Evolutionary conservation across 441 rosid genomes (phyloP), one percentile per base, ranked within the genome.

Genomic region (Theobroma grandiflorum): DNA sequence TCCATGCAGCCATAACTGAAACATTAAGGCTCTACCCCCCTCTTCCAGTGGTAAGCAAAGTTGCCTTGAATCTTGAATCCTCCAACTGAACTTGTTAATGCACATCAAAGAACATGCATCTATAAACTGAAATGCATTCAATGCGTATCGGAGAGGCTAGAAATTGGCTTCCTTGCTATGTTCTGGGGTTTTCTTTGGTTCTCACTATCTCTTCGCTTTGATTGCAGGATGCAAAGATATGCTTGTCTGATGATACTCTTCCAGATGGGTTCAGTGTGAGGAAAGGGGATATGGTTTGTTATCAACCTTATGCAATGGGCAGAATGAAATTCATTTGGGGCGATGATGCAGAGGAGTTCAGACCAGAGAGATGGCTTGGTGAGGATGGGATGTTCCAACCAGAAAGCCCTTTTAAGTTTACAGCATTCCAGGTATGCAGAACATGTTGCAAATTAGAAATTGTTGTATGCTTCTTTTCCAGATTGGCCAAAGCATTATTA

Each of bases 321-420:
- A 72, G 94, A 70, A 92, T 92, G 94, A 89, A 89, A 81, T 89
- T 88, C 86, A 80, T 90, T 61, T 89, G 93, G 94, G 94, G 94
- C 5, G 86, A 89, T 64, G 88, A 88, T 61, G 89, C 90, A 2
- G 87, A 85, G 77, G 88, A 84, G 52, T 92, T 88, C 80, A 88
- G 80, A 74, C 92, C 92, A 2, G 90, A 92, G 74, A 88, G 93
- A 85, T 86, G 91, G 91, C 81, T 86, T 33, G 77, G 85, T 35
- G 80, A 84, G 43, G 42, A 77, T 26, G 80, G 85, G 37, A 31
- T 79, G 52, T 84, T 87, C 84, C 83, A 1, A 37, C 80, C 70
- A 11, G 87, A 84, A 68, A 85, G 82, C 78, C 86, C 89, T 79
- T 88, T 82, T 79, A 88, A 89, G 57, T 86, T 87, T 77, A 84